Evolutionary conservation across 768 basidiomycete species (phyloP), one percentile per base, ranked within the genome.

Genomic region (Suillus ampliporus): DNA sequence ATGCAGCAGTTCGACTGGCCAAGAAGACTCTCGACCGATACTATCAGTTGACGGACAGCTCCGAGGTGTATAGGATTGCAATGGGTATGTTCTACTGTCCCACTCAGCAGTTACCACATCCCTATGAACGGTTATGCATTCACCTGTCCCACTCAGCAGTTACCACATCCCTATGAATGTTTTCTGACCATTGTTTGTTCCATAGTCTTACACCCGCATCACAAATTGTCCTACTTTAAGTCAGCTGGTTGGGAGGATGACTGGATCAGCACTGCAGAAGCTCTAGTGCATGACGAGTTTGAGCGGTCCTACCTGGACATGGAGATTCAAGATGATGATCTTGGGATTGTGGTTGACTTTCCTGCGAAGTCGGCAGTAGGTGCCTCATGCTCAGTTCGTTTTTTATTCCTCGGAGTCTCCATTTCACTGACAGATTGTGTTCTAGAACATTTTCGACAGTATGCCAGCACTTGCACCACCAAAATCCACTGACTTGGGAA

Each of bases 401-500:
- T 38, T 50, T 37, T 51, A 34, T 26, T 60, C 34, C 3, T 35
- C 19, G 38, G 34, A 43, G n/a, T 50, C 59, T 51, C 48, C 26
- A 19, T 37, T 37, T n/a, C 34, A 37, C 19, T 38, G 11, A 34
- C 59, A 35, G 35, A 35, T 47, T 28, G 28, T 26, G 19, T 50
- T 51, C 14, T 21, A 38, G 15, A 77, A 77, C 64, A 74, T 76
- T 1, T 77, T 78, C 37, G 72, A 78, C 59, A 58, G 67, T 23
- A 65, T 78, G 6, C 73, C 69, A 2, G 60, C 64, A 4, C 68
- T 69, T 38, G 47, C 68, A 23, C 62, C 67, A 31, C 67, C 68
- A 23, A 64, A 62, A 34, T 50, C 28, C 14, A 26, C 63, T 14
- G 69, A 71, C 7, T 26, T 68, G 4, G 57, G 58, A 40, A 71